Evolutionary conservation across 441 rosid species (phyloP).

Genomic region (Corymbia citriodora): DNA sequence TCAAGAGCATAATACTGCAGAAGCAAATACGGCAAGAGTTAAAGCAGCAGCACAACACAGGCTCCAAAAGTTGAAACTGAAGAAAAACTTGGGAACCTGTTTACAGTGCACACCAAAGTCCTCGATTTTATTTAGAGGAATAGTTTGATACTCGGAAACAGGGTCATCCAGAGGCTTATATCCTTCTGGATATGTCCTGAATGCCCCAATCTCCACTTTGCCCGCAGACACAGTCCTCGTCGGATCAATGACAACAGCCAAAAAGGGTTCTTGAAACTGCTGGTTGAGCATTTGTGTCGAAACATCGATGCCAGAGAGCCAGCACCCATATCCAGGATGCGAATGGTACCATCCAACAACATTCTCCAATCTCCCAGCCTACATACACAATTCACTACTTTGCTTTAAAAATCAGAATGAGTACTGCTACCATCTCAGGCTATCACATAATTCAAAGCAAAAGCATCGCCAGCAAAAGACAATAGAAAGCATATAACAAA

Average conservation of each 20-base stretch:
- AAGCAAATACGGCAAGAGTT: slow-evolving; percentile 6
- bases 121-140: slow-evolving; percentile 94
- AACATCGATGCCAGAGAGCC: slow-evolving; percentile 98
- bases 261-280: slow-evolving; percentile 92
- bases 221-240: slow-evolving; percentile 99
- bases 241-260: slow-evolving; percentile 98
- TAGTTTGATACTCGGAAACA: slow-evolving; percentile 93
- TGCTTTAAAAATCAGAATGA: not conserved
- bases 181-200: slow-evolving; percentile 95
- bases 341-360: slow-evolving; percentile 99
- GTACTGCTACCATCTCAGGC: not conserved
- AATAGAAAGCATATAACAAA: not conserved
- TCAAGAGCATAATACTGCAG: slow-evolving; percentile 86
- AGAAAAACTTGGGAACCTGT: slow-evolving; percentile 48
- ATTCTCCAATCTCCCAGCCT: slow-evolving; percentile 97
- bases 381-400: not conserved
- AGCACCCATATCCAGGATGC: slow-evolving; percentile 98
- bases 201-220: slow-evolving; percentile 99
- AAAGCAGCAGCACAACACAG: not conserved
- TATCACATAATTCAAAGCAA: not conserved
- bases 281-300: slow-evolving; percentile 98
- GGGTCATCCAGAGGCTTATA: slow-evolving; percentile 89
- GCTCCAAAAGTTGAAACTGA: not conserved
- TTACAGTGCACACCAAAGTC: slow-evolving; percentile 98
- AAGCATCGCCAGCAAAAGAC: not conserved